Base-by-base conservation (phyloP, 116 monocot species). In the Posidonia oceanica region DNA sequence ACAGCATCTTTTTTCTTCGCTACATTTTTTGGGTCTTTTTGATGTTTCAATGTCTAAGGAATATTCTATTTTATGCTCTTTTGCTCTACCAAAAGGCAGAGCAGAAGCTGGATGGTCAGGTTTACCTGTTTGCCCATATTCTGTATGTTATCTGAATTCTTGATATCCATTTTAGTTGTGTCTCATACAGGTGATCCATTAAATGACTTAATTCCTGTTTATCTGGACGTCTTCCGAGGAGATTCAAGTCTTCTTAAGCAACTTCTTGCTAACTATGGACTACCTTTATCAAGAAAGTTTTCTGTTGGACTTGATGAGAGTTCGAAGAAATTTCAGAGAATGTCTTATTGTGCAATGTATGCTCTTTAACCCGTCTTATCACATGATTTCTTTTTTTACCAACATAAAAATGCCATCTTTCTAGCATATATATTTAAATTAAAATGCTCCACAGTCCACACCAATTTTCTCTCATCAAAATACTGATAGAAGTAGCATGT, bases 271-370 rank as follows among this genome's bases (percentile, higher is more conserved):
- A 87, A 75, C 72, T 98, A 98, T 66, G 72, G 71, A 62, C 87
- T 98, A 75, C 89, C 97, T 52, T 67, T 92, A 38, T 53, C 68
- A 44, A 80, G 69, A 58, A 80, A 39, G 56, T 10, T 64, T 63
- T 59, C 73, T 18, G 48, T 68, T 64, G 61, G 56, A 52, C 29
- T 21, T 40, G 18, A 56, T 40, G 81, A 80, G 41, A 79, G 79
- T 67, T 3, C 2, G 64, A 82, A 72, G 66, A 90, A 94, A 67
- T 86, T 74, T 54, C 71, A 71, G 23, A 92, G 84, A 74, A 21
- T 77, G 59, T 98, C 92, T n/a, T 98, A 92, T 68, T 87, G 90
- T 59, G 92, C 97, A 72, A 98, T 89, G 97, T 98, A 86, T 42
- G 3, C 3, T 53, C 52, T 67, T 2, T 67, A 13, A 48, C 52